Conservation (phyloP, 2,329 filamentous ascomycete species). For the Sclerotinia subarctica region DNA sequence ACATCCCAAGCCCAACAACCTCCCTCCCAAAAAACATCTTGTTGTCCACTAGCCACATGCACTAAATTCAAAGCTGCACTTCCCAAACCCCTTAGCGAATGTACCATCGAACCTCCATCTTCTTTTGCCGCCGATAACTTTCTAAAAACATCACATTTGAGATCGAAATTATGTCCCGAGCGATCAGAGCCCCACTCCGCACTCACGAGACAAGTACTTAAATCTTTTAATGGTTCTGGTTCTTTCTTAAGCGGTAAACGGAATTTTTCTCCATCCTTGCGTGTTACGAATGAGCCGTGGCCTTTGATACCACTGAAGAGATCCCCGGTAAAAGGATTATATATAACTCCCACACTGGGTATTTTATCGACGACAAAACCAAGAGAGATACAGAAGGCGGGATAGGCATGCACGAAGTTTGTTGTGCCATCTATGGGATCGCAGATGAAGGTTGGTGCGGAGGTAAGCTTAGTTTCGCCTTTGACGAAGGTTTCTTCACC, state of each 20-base stretch:
- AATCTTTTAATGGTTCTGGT: conserved; percentile 55
- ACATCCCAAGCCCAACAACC: conserved; percentile 87
- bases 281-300: conserved; percentile 57
- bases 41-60: conserved; percentile 64
- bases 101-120: conserved; percentile 70
- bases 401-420: conserved; percentile 77
- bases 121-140: conserved; percentile 57
- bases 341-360: conserved; percentile 71
- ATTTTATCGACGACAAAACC: conserved; percentile 62
- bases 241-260: conserved; percentile 47
- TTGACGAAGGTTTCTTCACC: conserved; percentile 75
- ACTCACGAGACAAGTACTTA: conserved; percentile 63
- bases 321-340: conserved; percentile 71
- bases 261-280: conserved; percentile 41
- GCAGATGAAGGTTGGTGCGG: conserved; percentile 72
- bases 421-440: conserved; percentile 82
- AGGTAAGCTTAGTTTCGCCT: conserved; percentile 57
- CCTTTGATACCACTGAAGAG: conserved; percentile 69
- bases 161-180: conserved; percentile 65
- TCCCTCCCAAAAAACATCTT: conserved; percentile 79
- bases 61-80: conserved; percentile 74
- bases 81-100: conserved; percentile 67
- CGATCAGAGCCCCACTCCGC: conserved; percentile 73
- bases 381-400: conserved; percentile 72
- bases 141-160: conserved; percentile 65